Percentiles rank a stretch among this genome's conserved stretches.
These are phyloP conservation scores for Zygosaccharomyces pseudobailii DNA, from an alignment of 1,139 yeast species.

Conservation along the genomic window DNA sequence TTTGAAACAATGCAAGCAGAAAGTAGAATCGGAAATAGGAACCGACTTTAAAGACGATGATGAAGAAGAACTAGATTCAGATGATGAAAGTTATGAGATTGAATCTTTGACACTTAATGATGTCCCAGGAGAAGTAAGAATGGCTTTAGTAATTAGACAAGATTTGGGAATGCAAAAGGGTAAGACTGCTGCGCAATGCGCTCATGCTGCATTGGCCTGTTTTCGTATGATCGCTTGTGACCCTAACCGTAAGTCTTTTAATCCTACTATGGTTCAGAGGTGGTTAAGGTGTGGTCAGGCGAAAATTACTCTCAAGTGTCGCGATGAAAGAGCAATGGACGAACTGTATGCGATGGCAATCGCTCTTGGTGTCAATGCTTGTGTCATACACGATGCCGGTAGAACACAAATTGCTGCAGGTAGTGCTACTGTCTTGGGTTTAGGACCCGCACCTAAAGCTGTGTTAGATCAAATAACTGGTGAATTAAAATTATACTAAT, in stretches of 20 bases:
- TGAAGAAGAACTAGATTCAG: conserved; percentile 40
- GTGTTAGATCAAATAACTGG: conserved; percentile 79
- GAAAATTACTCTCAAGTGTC: conserved; percentile 83
- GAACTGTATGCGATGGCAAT: conserved; percentile 75
- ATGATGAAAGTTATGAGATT: conserved; percentile 51
- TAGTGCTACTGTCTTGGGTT: conserved; percentile 86
- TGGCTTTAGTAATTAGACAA: conserved; percentile 84
- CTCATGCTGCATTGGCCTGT: conserved; percentile 93
- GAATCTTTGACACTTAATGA: conserved; percentile 56
- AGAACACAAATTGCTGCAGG: conserved; percentile 95
- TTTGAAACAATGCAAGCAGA: conserved; percentile 16
- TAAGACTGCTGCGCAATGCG: conserved; percentile 95
- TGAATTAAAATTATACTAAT: conserved; percentile 64
- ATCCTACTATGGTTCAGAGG: conserved; percentile 55
- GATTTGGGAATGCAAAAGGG: conserved; percentile 94
- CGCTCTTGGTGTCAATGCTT: conserved; percentile 70
- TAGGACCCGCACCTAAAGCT: conserved; percentile 94
- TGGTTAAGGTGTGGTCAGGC: conserved; percentile 92
- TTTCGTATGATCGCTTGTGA: conserved; percentile 64
- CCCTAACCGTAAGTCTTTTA: conserved; percentile 47
- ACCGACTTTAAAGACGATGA: conserved; percentile 21
- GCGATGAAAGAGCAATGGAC: conserved; percentile 71
- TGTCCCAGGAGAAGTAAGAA: conserved; percentile 72
- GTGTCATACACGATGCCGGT: conserved; percentile 91
- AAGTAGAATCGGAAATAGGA: conserved; percentile 12